phyloP scores from a whole-genome alignment of 1,284 basidiomycete genomes.

The Papiliotrema fonsecae region DNA sequence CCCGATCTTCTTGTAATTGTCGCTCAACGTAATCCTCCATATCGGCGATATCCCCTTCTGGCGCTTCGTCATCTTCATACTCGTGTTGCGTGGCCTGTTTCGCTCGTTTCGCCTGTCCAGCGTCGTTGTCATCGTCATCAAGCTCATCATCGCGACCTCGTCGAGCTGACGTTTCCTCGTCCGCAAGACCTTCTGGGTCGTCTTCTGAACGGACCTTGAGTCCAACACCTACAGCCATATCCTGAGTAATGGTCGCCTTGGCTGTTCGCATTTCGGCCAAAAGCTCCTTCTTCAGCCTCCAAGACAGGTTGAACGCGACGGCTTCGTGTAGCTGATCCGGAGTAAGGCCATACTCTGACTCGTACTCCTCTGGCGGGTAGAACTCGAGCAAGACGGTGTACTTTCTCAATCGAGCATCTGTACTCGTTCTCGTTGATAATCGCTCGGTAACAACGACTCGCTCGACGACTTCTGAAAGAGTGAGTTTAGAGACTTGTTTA shows the following conservation, averaged over 20 bases:
- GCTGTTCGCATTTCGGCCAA: slow-evolving; percentile 79
- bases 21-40: slow-evolving; percentile 62
- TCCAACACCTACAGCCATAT: slow-evolving; percentile 81
- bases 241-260: slow-evolving; percentile 72
- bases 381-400: slow-evolving; percentile 81
- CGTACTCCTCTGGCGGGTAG: slow-evolving; percentile 82
- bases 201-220: slow-evolving; percentile 51
- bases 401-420: slow-evolving; percentile 62
- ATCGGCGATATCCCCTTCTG: slow-evolving; percentile 56
- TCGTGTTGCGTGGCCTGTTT: slow-evolving; percentile 63
- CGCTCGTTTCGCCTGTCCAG: slow-evolving; percentile 60
- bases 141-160: slow-evolving; percentile 53
- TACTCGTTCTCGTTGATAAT: slow-evolving; percentile 58
- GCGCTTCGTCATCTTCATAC: slow-evolving; percentile 60
- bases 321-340: slow-evolving; percentile 68
- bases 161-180: slow-evolving; percentile 48
- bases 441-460: slow-evolving; percentile 76
- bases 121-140: slow-evolving; percentile 68
- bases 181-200: slow-evolving; percentile 47
- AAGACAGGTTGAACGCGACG: slow-evolving; percentile 73
- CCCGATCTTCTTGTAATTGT: slow-evolving; percentile 51
- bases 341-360: slow-evolving; percentile 75
- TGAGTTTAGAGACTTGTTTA: slow-evolving; percentile 81
- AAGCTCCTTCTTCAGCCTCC: slow-evolving; percentile 82
- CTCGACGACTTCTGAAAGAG: slow-evolving; percentile 86